Base-by-base conservation (phyloP, 441 rosid genomes). In the Geranium incanum region DNA sequence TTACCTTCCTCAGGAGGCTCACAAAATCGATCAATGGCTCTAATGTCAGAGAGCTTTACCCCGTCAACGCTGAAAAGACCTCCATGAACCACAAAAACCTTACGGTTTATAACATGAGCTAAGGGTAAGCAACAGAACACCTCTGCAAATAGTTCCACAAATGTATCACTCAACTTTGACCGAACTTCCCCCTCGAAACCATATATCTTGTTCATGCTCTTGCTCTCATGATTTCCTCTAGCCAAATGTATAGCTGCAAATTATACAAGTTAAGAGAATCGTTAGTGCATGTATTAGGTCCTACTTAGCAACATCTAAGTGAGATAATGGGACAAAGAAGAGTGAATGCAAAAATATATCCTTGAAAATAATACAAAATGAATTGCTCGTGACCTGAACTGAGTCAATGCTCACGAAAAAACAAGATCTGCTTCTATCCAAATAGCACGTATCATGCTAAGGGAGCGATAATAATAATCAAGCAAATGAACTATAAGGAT, bases 1-100 rank as follows among this genome's bases (percentile, higher is more conserved):
- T 74, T 81, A 94, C 99, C 99, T 90, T 95, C 99, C 82, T 95
- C 98, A 0, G 96, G 97, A 78, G 99, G 99, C 85, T 95, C 99
- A 67, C 97, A 88, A 80, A 95, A 92, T 23, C 99, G 82, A 79
- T 95, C 89, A 37, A 95, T 86, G 62, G 92, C 90, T 80, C 76
- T 83, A 73, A 95, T 92, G 69, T 92, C 97, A 5, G 95, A 86
- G 55, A 95, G 89, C 77, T 92, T 92, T 68, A 95, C 98, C 48
- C 98, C 99, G 48, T 95, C 99, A 9, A 86, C 89, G 79, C 98
- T 95, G 74, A 95, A 95, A 71, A 95, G 96, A 70, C 98, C 99
- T 78, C 98, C 99, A 81, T 95, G 99, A 69, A 92, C 98, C 52
- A 92, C 93, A 1, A 95, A 89, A 37, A 92, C 80, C 84, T 92